Evolutionary conservation across 495 filamentous ascomycete species (phyloP).

Genomic region (Aspergillus carlsbadensis): DNA sequence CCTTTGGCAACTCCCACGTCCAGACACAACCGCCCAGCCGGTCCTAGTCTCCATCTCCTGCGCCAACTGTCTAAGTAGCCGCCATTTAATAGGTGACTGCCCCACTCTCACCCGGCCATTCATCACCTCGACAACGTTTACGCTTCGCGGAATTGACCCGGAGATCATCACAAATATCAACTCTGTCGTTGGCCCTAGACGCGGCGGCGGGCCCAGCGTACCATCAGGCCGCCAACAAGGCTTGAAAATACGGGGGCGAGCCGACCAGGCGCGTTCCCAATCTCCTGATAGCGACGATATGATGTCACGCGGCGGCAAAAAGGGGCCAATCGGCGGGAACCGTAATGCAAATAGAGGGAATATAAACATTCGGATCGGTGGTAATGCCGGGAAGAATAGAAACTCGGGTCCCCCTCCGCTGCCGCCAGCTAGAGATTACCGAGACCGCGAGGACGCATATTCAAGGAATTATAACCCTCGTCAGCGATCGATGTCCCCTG

Average conservation of each 20-base stretch:
- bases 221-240: constrained; percentile 19
- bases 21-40: constrained; percentile 21
- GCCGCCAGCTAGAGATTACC: constrained; percentile 15
- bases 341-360: constrained; percentile 25
- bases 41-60: constrained; percentile 47
- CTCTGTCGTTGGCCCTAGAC: constrained; percentile 16
- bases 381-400: constrained; percentile 23
- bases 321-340: constrained; percentile 13
- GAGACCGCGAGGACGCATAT: constrained; percentile 20
- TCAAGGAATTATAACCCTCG: constrained; percentile 19
- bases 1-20: constrained; percentile 37
- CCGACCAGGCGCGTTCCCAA: constrained; percentile 19
- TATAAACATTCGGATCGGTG: constrained; percentile 34
- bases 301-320: constrained; percentile 17
- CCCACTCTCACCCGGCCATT: constrained; percentile 24
- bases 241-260: constrained; percentile 28
- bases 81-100: constrained; percentile 51
- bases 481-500: constrained; percentile 30
- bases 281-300: constrained; percentile 32
- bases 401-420: constrained; percentile 10
- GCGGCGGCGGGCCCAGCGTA: constrained; percentile 5
- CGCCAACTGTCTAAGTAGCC: constrained; percentile 44
- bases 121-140: constrained; percentile 33
- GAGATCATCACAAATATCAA: constrained; percentile 38
- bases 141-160: constrained; percentile 35